Evolutionary conservation across 176 grass and related monocot species (phyloP), one percentile per base, ranked within the genome.

Genomic region (Olyra latifolia): DNA sequence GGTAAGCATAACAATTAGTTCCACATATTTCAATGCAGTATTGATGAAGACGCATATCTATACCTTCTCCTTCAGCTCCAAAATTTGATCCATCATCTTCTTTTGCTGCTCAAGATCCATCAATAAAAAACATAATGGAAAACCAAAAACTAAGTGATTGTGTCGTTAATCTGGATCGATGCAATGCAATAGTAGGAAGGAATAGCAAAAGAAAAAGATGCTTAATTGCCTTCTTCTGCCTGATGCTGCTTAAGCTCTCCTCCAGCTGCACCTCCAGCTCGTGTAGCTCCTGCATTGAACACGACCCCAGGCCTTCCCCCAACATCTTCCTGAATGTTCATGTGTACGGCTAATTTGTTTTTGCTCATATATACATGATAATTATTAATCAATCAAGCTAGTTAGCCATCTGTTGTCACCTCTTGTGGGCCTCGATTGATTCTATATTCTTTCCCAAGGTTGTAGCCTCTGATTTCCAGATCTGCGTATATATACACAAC

Each of bases 21-120:
- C 27, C 15, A 4, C 72, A 44, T 13, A 56, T 13, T 20, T 43
- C 24, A 19, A 49, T 35, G 27, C 28, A 47, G 4, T 43, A 16
- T 25, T 13, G 55, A 20, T 6, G 6, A 1, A 17, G 45, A 22
- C 16, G 76, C 47, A 48, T 7, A 52, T 8, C n/a, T 78, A 68
- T 82, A 97, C 94, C 87, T 94, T 86, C 69, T 84, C 85, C 81
- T 80, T 89, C 82, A 97, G 74, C 30, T 90, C 84, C 30, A 48
- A 83, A 43, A 94, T 84, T 62, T 94, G 75, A 69, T 88, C 89
- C 64, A 80, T 79, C 54, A 94, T 69, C 40, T 86, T 86, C 79
- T 79, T 83, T 85, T 94, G 58, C 94, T 94, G 87, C 25, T 60
- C 85, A 46, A 15, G 23, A 63, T 41, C 28, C 64, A 54, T 2